A percentile compares a stretch with the other conserved stretches of the same genome.
These are phyloP conservation scores for Malbranchea cinnamomea DNA, from an alignment of 2,329 filamentous ascomycete genomes.

Conservation along the genomic window DNA sequence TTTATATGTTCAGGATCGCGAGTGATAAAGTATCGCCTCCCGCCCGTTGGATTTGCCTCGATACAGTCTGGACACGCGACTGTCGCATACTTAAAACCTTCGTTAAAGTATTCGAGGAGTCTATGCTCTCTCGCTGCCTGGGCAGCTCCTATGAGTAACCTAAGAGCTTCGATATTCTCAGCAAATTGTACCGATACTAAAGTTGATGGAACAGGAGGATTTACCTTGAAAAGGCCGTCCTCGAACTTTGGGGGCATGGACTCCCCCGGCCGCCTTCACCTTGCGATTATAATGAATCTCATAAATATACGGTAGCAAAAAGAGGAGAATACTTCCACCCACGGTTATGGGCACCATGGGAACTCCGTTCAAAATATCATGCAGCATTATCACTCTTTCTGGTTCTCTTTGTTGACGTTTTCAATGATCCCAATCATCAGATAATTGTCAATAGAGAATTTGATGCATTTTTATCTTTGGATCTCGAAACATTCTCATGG, in stretches of 20 bases:
- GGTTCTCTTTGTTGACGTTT: too few species aligned
- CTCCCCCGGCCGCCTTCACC: slow-evolving; percentile 4
- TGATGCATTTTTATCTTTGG: too few species aligned
- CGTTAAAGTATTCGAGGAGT: slow-evolving; percentile 41
- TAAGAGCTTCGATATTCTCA: background rate
- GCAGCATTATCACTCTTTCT: too few species aligned
- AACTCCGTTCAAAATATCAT: too few species aligned
- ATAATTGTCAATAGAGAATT: too few species aligned
- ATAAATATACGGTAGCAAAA: too few species aligned
- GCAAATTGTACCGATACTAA: too few species aligned
- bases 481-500: too few species aligned
- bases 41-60: slow-evolving; percentile 39
- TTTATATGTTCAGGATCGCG: slow-evolving; percentile 46
- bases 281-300: slow-evolving; percentile 5
- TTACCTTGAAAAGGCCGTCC: slow-evolving; percentile 1
- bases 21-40: slow-evolving; percentile 49
- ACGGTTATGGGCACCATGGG: too few species aligned
- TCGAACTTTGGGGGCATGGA: slow-evolving; percentile 5
- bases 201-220: too few species aligned
- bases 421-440: too few species aligned
- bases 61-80: slow-evolving; percentile 36
- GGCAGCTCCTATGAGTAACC: background rate
- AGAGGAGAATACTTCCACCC: too few species aligned
- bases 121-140: slow-evolving; percentile 8
- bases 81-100: slow-evolving; percentile 30